Base-by-base conservation (phyloP, 768 basidiomycete species). In the Mycena belliarum region DNA sequence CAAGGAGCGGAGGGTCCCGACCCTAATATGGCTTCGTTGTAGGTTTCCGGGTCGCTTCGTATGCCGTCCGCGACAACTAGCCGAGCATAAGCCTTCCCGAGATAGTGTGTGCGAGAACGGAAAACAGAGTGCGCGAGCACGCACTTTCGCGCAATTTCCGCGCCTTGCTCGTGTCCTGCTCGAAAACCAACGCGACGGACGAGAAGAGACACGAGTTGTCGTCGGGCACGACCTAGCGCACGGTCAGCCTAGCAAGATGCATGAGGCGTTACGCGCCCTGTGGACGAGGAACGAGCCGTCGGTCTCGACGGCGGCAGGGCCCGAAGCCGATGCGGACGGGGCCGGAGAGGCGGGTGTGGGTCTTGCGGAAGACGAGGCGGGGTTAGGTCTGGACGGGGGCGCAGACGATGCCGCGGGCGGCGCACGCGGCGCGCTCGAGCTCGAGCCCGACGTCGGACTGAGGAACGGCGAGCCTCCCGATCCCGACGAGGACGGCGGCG, bases 201-300 rank as follows among this genome's bases (percentile, higher is more conserved):
- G 89, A 89, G 75, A 98, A 98, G 28, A 98, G 76, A 71, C 96
- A 98, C 1, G 93, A 91, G 66, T 98, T 98, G 73, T 98, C 96
- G 67, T 98, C 96, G n/a, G 95, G 95, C 18, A 96, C 93, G 53
- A 94, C 80, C 84, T 91, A 61, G 35, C 60, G 44, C 32, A 60
- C 33, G 24, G 25, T 26, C 15, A 45, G 28, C 32, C 15, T 14
- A 16, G 35, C 23, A 11, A 26, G 32, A 45, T 7, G 15, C 14
- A 44, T 37, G 15, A 29, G 16, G 45, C 21, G 25, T n/a, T 3
- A 58, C 72, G 20, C 67, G 91, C 92, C 58, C 88, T 76, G 67
- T 93, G 90, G n/a, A 93, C 73, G 18, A 93, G 77, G 51, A 83
- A 82, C 16, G 87, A 82, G 0, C 85, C 85, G 44, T 84, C 83